Evolutionary conservation across 345 rosid genomes (phyloP).

Genomic region (Turnera subulata): DNA sequence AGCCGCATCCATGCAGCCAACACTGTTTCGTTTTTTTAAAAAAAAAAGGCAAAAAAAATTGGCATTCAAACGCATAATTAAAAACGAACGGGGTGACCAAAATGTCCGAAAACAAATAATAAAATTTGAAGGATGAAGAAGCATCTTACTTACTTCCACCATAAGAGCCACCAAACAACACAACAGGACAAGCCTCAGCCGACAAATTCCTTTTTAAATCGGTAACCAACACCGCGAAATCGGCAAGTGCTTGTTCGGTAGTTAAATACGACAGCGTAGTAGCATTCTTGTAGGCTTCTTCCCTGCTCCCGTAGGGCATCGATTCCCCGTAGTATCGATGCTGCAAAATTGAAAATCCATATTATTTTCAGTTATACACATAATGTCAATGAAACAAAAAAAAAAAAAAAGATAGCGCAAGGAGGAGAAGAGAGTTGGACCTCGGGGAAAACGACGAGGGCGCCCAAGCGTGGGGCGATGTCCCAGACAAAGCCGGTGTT

Average conservation of each 20-base stretch:
- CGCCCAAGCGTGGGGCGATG: slow-evolving; percentile 71
- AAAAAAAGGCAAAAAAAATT: not conserved
- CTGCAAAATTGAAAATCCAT: slow-evolving; percentile 29
- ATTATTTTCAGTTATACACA: not conserved
- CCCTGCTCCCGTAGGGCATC: slow-evolving; percentile 61
- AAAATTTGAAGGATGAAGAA: not conserved
- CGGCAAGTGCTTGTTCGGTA: slow-evolving; percentile 92
- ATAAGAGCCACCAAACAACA: slow-evolving; percentile 92
- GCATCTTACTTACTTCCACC: slow-evolving; percentile 73
- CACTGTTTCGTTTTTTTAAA: slow-evolving; percentile 46
- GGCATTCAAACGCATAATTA: not conserved
- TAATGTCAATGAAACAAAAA: too few relatives aligned
- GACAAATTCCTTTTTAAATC: slow-evolving; percentile 76
- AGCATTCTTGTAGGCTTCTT: slow-evolving; percentile 67
- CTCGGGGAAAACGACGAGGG: slow-evolving; percentile 76
- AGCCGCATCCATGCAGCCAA: slow-evolving; percentile 98
- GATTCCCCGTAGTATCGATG: slow-evolving; percentile 89
- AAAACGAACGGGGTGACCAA: not conserved
- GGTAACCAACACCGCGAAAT: slow-evolving; percentile 61
- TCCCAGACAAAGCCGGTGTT: slow-evolving; percentile 84
- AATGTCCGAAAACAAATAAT: too few relatives aligned
- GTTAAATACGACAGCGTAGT: slow-evolving; percentile 64
- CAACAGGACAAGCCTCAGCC: slow-evolving; percentile 78
- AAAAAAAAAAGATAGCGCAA: too few relatives aligned
- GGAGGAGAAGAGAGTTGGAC: slow-evolving; percentile 16